phyloP scores from a whole-genome alignment of 305 asterid genomes.

The Ilex paraguariensis region DNA sequence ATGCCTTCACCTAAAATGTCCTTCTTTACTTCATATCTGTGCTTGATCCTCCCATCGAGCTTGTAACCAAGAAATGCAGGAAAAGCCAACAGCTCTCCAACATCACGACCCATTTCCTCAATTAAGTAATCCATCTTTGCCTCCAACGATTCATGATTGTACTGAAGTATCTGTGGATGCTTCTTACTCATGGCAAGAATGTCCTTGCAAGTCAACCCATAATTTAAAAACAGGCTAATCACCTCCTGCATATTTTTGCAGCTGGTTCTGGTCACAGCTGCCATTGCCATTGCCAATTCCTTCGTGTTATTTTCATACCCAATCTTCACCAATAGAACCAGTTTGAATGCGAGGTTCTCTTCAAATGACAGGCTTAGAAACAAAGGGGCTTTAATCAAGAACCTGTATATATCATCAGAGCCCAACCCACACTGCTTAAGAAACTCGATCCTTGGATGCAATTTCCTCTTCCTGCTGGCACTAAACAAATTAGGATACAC shows the following conservation, averaged over 20 bases:
- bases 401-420: slow-evolving; percentile 56
- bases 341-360: slow-evolving; percentile 61
- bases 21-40: slow-evolving; percentile 64
- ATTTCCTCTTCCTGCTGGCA: slow-evolving; percentile 75
- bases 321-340: slow-evolving; percentile 65
- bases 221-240: slow-evolving; percentile 56
- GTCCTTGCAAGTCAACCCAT: slow-evolving; percentile 69
- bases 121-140: slow-evolving; percentile 78
- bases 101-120: slow-evolving; percentile 89
- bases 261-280: slow-evolving; percentile 89
- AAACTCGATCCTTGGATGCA: slow-evolving; percentile 78
- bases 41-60: slow-evolving; percentile 79
- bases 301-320: slow-evolving; percentile 59
- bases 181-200: slow-evolving; percentile 85
- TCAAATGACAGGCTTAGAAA: slow-evolving; percentile 65
- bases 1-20: slow-evolving; percentile 63
- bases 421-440: slow-evolving; percentile 72
- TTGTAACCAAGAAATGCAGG: slow-evolving; percentile 94
- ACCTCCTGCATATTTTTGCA: slow-evolving; percentile 77
- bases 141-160: slow-evolving; percentile 67
- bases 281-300: slow-evolving; percentile 83
- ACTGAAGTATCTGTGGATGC: slow-evolving; percentile 85
- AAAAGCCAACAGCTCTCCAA: slow-evolving; percentile 70
- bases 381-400: slow-evolving; percentile 73
- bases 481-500: slow-evolving; percentile 72